Conservation (phyloP, 331 rosid species). For the Arachis monticola region DNA sequence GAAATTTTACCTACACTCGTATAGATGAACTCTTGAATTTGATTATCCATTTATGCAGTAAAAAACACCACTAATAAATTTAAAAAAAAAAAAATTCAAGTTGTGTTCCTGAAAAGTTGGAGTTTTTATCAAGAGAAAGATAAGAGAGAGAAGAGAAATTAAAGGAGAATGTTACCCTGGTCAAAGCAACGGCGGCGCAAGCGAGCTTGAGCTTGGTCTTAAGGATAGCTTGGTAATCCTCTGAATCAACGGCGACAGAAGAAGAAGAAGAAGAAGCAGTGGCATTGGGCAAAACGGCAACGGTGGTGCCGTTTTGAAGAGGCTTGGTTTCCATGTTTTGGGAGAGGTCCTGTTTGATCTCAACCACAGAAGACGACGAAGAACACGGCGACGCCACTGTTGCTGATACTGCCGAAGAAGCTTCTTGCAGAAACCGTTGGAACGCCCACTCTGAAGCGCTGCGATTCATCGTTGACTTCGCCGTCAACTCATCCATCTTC, state of each 20-base stretch:
- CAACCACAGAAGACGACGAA: slow-evolving; percentile 48
- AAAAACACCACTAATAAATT: neutral
- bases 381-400: slow-evolving; percentile 32
- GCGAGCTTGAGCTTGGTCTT: slow-evolving; percentile 91
- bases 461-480: slow-evolving; percentile 57
- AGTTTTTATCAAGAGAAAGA: neutral
- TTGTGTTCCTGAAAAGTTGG: neutral
- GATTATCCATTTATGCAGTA: neutral
- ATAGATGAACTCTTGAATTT: too few species aligned
- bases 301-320: neutral
- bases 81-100: neutral
- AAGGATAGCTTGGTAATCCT: slow-evolving; percentile 74
- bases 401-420: slow-evolving; percentile 44
- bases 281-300: neutral
- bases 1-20: too few species aligned
- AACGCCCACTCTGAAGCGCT: slow-evolving; percentile 94
- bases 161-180: slow-evolving; percentile 53
- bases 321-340: neutral
- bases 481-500: slow-evolving; percentile 37
- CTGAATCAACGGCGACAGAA: slow-evolving; percentile 49
- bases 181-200: slow-evolving; percentile 86
- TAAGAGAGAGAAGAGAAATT: neutral
- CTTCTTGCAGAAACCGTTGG: slow-evolving; percentile 71
- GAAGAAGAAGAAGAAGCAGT: neutral
- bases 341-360: slow-evolving; percentile 42